phyloP scores from a whole-genome alignment of 2,329 filamentous ascomycete genomes.

The Beauveria sp. region DNA sequence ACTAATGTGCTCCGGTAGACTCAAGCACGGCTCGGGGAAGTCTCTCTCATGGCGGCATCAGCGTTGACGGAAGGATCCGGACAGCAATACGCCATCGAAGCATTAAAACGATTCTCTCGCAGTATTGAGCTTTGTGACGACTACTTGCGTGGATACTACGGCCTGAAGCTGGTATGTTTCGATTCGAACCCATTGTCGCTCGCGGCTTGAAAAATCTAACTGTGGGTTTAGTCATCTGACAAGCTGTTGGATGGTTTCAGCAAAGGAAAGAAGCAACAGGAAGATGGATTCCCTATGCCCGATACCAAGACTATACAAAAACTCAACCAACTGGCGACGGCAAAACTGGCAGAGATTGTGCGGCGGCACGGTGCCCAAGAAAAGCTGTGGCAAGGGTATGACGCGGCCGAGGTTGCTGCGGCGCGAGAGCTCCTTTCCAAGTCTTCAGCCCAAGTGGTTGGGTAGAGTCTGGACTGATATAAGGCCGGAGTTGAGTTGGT shows the following conservation, averaged over 20 bases:
- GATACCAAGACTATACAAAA: constrained; percentile 52
- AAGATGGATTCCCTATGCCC: constrained; percentile 48
- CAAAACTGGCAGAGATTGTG: constrained; percentile 70
- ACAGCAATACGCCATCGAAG: constrained; percentile 56
- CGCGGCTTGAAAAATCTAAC: constrained; percentile 10
- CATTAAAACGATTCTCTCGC: constrained; percentile 77
- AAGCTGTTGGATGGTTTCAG: constrained; percentile 38
- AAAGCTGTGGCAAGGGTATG: constrained; percentile 65
- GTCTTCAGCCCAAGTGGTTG: constrained; percentile 36
- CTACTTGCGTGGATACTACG: constrained; percentile 88
- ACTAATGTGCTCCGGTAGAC: constrained; percentile 44
- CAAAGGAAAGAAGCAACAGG: constrained; percentile 38
- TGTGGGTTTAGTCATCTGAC: constrained; percentile 35
- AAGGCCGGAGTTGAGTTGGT: not conserved
- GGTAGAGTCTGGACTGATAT: constrained; percentile 25
- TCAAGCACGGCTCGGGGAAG: constrained; percentile 79
- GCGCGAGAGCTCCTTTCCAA: constrained; percentile 59
- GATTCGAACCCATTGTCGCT: not conserved
- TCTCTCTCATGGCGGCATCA: constrained; percentile 63
- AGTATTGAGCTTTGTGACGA: constrained; percentile 91
- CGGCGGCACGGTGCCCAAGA: constrained; percentile 53
- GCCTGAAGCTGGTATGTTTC: constrained; percentile 62
- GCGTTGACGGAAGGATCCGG: constrained; percentile 32
- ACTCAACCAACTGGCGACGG: constrained; percentile 64
- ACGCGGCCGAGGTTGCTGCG: constrained; percentile 62